Conservation (phyloP, 2,329 filamentous ascomycete genomes). For the Aspergillus luchuensis region DNA sequence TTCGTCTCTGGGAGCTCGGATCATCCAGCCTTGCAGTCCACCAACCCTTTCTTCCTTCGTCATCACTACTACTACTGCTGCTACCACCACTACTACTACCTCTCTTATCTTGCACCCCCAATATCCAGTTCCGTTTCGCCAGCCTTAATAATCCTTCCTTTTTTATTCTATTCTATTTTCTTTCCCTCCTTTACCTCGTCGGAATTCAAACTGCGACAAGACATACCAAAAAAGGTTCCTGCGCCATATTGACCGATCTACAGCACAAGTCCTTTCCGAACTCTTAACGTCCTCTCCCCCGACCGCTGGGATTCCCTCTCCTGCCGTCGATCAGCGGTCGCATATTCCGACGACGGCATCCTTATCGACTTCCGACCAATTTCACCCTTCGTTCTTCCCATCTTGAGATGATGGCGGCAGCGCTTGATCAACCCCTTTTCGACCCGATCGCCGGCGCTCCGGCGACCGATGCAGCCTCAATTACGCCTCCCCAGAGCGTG, state of each 20-base stretch:
- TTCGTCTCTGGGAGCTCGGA: conserved; percentile 20
- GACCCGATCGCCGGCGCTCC: conserved; percentile 28
- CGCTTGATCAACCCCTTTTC: conserved; percentile 34
- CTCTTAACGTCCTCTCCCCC: conserved; percentile 28
- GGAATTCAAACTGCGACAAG: not conserved
- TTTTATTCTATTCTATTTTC: not conserved
- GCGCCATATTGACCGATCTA: conserved; percentile 12
- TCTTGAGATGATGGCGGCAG: conserved; percentile 37
- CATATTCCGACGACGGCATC: conserved; percentile 43
- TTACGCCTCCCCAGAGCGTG: conserved; percentile 47
- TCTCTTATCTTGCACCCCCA: not conserved
- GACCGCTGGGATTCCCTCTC: conserved; percentile 44
- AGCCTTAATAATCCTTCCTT: not conserved
- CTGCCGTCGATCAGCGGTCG: conserved; percentile 50
- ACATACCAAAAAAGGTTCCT: not conserved
- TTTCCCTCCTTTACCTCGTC: not conserved
- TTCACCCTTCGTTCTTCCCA: conserved; percentile 12
- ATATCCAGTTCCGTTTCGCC: not conserved
- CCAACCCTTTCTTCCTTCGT: conserved; percentile 2
- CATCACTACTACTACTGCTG: not conserved
- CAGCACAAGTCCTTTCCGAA: conserved; percentile 8
- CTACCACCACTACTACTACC: not conserved
- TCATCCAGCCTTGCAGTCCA: conserved; percentile 16
- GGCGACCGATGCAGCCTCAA: conserved; percentile 37
- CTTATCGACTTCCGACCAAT: conserved; percentile 16